Percentiles rank a stretch among this genome's conserved stretches.
Conservation (phyloP, 371 early-diverging fungal species). For the Synchytrium microbalum region DNA sequence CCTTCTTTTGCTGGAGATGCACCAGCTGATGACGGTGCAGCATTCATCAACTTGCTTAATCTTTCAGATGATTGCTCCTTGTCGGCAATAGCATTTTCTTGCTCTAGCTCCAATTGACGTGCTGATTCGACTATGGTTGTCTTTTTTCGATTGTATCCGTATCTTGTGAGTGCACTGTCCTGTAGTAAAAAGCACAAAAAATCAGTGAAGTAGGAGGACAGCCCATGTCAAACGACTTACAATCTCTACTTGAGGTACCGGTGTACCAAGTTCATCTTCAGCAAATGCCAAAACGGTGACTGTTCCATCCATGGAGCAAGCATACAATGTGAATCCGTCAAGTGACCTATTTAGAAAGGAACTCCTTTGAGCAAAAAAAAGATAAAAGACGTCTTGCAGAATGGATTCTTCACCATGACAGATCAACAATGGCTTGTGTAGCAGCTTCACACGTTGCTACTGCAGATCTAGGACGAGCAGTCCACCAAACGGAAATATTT, state of each 20-base stretch:
- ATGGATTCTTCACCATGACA: slow-evolving; percentile 61
- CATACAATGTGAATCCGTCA: slow-evolving; percentile 69
- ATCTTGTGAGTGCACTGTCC: slow-evolving; percentile 53
- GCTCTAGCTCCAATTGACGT: slow-evolving; percentile 59
- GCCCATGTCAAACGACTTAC: slow-evolving; percentile 25
- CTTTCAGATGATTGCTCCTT: background rate
- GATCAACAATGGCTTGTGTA: slow-evolving; percentile 80
- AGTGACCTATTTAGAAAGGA: slow-evolving; percentile 46
- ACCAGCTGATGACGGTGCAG: background rate
- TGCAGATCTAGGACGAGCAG: slow-evolving; percentile 53
- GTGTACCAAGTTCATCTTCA: slow-evolving; percentile 56
- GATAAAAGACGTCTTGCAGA: background rate
- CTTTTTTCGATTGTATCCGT: slow-evolving; percentile 60
- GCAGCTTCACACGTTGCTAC: slow-evolving; percentile 67
- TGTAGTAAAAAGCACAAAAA: slow-evolving; percentile 17
- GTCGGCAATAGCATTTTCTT: slow-evolving; percentile 22
- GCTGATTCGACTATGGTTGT: slow-evolving; percentile 52
- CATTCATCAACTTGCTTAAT: background rate
- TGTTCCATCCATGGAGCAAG: slow-evolving; percentile 91
- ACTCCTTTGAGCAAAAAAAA: slow-evolving; percentile 1
- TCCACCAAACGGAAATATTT: slow-evolving; percentile 84
- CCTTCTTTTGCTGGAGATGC: background rate
- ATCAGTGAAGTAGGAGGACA: background rate
- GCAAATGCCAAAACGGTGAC: slow-evolving; percentile 64
- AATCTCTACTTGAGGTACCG: slow-evolving; percentile 52